Evolutionary conservation across 192 early-diverging fungal species (phyloP).

Genomic region (Dimargaris verticillata): DNA sequence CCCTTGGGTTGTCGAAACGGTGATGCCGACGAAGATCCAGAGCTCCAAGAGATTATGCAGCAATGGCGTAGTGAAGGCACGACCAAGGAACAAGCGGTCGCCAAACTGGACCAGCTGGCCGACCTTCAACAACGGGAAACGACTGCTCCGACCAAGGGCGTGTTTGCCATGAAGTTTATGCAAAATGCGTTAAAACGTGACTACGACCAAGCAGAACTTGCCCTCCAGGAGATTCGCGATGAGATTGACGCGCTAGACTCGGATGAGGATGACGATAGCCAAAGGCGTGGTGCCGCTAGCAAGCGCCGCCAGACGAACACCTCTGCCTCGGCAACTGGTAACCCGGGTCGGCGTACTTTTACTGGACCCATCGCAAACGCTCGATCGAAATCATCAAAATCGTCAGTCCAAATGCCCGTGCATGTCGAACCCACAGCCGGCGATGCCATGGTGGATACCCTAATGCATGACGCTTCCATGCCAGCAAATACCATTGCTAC

Average conservation of each 20-base stretch:
- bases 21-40: slow-evolving; percentile 28
- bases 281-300: background rate
- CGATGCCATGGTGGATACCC: background rate
- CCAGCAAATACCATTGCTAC: background rate
- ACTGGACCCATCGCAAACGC: background rate
- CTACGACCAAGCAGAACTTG: slow-evolving; percentile 24
- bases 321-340: background rate
- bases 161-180: slow-evolving; percentile 99
- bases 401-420: background rate
- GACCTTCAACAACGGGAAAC: background rate
- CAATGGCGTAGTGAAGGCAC: slow-evolving; percentile 31
- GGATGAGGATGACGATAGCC: slow-evolving; percentile 13
- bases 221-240: slow-evolving; percentile 27
- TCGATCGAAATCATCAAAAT: no score
- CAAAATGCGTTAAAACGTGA: slow-evolving; percentile 54
- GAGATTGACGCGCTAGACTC: slow-evolving; percentile 24
- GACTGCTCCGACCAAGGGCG: slow-evolving; percentile 40
- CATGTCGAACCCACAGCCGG: background rate
- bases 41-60: slow-evolving; percentile 17
- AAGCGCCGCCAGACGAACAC: background rate
- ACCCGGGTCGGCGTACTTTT: slow-evolving; percentile 6
- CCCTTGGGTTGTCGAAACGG: slow-evolving; percentile 40
- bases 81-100: slow-evolving; percentile 23
- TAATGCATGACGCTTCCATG: background rate
- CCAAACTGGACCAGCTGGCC: slow-evolving; percentile 31